Evolutionary conservation across 2,329 filamentous ascomycete genomes (phyloP).

Genomic region (Ophiostoma sp.): DNA sequence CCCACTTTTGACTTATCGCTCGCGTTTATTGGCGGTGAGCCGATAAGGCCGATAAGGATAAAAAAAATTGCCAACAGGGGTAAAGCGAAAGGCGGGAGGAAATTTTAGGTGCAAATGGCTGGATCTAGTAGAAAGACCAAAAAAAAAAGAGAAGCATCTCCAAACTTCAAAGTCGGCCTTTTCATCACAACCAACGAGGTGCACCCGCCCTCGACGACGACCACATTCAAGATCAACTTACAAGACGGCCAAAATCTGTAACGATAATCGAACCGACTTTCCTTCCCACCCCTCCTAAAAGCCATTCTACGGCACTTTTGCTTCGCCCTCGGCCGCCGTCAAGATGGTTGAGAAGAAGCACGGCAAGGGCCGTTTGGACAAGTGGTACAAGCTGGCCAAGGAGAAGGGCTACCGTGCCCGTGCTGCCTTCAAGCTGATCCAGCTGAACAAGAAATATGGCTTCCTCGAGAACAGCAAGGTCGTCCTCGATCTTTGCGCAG

Average conservation of each 20-base stretch:
- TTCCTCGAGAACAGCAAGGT: constrained; percentile 98
- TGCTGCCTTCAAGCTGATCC: constrained; percentile 96
- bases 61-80: constrained; percentile 18
- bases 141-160: constrained; percentile 10
- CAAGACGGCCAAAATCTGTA: neutral
- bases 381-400: constrained; percentile 98
- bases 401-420: constrained; percentile 96
- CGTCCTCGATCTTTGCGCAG: constrained; percentile 93
- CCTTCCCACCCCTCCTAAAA: neutral
- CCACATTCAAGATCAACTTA: neutral
- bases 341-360: constrained; percentile 99
- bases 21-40: constrained; percentile 22
- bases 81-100: constrained; percentile 20
- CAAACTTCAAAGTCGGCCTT: neutral
- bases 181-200: constrained; percentile 6
- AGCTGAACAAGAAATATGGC: constrained; percentile 98
- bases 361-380: constrained; percentile 96
- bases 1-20: constrained; percentile 23
- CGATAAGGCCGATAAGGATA: constrained; percentile 10
- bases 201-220: neutral
- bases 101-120: constrained; percentile 8
- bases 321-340: constrained; percentile 26
- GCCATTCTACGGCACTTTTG: neutral
- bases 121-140: neutral
- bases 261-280: neutral